phyloP scores from a whole-genome alignment of 1,284 basidiomycete genomes.

The Ustilago cynodontis region DNA sequence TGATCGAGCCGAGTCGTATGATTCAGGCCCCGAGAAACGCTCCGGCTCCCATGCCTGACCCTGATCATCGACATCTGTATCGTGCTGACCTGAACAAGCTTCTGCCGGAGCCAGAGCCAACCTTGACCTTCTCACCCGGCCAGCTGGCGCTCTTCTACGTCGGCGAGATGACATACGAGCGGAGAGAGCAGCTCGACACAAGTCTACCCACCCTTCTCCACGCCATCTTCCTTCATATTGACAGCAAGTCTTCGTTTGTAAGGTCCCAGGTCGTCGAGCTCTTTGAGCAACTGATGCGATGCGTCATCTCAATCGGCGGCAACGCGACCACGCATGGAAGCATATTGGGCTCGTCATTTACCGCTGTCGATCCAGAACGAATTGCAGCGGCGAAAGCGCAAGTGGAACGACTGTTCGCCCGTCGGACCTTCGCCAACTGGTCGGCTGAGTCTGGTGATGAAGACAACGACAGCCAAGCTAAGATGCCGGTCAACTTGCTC shows the following conservation, averaged over 20 bases:
- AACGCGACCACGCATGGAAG: conserved; percentile 11
- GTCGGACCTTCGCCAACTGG: conserved; percentile 40
- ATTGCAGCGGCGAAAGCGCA: conserved; percentile 34
- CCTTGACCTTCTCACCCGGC: conserved; percentile 76
- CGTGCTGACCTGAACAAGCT: conserved; percentile 47
- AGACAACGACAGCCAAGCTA: conserved; percentile 32
- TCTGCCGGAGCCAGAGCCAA: conserved; percentile 39
- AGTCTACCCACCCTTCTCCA: conserved; percentile 84
- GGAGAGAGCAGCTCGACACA: conserved; percentile 79
- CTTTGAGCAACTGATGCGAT: conserved; percentile 69
- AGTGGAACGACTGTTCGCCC: conserved; percentile 37
- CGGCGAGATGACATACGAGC: conserved; percentile 83
- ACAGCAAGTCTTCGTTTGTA: conserved; percentile 80
- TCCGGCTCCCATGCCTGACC: conserved; percentile 67
- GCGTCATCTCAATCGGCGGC: conserved; percentile 40
- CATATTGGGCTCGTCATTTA: conserved; percentile 12
- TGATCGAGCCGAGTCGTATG: conserved; percentile 88
- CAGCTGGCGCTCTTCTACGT: conserved; percentile 90
- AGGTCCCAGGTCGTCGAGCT: conserved; percentile 80
- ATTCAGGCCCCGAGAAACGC: conserved; percentile 77
- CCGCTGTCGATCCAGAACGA: conserved; percentile 27
- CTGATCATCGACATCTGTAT: conserved; percentile 68
- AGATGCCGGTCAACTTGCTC: conserved; percentile 42
- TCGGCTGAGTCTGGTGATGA: conserved; percentile 27
- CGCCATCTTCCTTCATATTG: conserved; percentile 84